Base-by-base conservation (phyloP, 192 early-diverging fungal genomes). In the Linnemannia exigua region DNA sequence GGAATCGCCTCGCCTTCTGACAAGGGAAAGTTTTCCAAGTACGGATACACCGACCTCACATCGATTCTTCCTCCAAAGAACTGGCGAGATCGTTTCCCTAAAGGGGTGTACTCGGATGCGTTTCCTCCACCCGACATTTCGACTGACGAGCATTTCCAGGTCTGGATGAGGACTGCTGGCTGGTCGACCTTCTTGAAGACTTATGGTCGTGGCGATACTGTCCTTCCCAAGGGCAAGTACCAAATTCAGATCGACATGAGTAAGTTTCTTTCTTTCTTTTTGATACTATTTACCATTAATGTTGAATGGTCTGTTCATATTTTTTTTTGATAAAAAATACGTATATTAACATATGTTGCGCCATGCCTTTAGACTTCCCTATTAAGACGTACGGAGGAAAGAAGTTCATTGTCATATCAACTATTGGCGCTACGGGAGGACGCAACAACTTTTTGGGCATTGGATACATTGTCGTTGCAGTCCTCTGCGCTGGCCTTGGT, bases 111-210 rank as follows among this genome's bases (percentile, higher is more conserved):
- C 66, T 76, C 77, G 25, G 75, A 77, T 15, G 84, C 85, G 58
- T 93, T 94, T 86, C 89, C 93, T 48, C 95, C 91, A 35, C 95
- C 96, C 0, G 90, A 97, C 74, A 87, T 97, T 48, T 72, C 88
- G 1, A 78, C 67, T 17, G 89, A 94, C 89, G 94, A 98, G 90
- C 92, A 93, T 35, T 94, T 99, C 79, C 94, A 97, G 87, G 97
- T 99, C 35, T 99, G 98, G 98, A 97, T 98, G 96, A 92, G 97
- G 38, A 96, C 96, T 1, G 96, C 98, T 8, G 98, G 96, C 0
- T 91, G 98, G 74, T 97, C 97, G 16, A 96, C 94, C 28, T 99
- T 99, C 90, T 90, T 97, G 73, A 99, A 99, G 87, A 85, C 98
- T 47, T 99, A 95, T 89, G 97, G 95, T 54, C 89, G 92, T 70